Evolutionary conservation across 2,329 filamentous ascomycete species (phyloP).

Genomic region (Neofusicoccum laricinum): DNA sequence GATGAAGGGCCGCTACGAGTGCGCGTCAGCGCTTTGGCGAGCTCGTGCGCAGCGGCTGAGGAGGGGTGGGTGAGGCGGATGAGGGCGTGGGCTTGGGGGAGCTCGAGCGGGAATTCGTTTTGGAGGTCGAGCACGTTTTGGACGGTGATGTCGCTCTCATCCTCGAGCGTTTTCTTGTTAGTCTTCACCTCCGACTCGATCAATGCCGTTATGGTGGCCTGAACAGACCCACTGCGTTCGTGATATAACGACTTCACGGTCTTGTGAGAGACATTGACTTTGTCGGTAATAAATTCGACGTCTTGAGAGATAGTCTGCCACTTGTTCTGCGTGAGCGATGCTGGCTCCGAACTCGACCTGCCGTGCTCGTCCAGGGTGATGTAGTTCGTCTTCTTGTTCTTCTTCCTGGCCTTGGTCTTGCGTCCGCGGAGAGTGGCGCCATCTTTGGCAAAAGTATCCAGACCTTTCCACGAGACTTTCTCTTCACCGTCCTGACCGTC

Average conservation of each 20-base stretch:
- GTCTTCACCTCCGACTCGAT: conserved; percentile 44
- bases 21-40: conserved; percentile 54
- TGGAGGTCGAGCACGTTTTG: conserved; percentile 54
- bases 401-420: conserved; percentile 46
- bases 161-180: conserved; percentile 19
- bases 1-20: conserved; percentile 26
- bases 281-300: conserved; percentile 58
- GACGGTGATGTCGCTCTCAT: conserved; percentile 42
- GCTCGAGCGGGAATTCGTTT: conserved; percentile 52
- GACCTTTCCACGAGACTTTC: conserved; percentile 58
- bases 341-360: conserved; percentile 21
- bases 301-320: conserved; percentile 59
- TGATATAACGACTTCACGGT: conserved; percentile 59
- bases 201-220: conserved; percentile 55
- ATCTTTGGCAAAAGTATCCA: conserved; percentile 75
- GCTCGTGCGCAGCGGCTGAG: conserved; percentile 56
- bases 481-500: conserved; percentile 47
- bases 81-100: conserved; percentile 50
- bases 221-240: conserved; percentile 53
- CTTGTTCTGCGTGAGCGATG: conserved; percentile 43
- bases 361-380: conserved; percentile 28
- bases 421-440: conserved; percentile 44
- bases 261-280: conserved; percentile 46
- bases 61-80: conserved; percentile 58
- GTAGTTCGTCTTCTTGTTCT: conserved; percentile 32